Conservation (phyloP, 768 basidiomycete species). For the Boletus vermiculosoides region DNA sequence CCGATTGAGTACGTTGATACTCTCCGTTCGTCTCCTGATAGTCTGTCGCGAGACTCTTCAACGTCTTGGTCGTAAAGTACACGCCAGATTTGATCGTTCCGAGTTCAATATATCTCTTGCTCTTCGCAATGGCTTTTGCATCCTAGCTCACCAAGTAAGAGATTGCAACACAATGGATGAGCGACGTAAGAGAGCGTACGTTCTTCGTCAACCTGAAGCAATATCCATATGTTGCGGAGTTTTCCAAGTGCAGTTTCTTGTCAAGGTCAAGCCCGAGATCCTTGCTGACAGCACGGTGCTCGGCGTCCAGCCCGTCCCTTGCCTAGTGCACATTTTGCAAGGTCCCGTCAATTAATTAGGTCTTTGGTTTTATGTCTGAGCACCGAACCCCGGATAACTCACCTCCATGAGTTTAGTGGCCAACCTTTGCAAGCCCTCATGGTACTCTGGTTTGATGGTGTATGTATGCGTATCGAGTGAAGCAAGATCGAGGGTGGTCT, state of each 20-base stretch:
- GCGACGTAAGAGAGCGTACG: conserved; percentile 43
- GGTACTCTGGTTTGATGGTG: conserved; percentile 91
- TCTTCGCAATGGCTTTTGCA: conserved; percentile 61
- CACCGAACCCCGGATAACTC: conserved; percentile 1
- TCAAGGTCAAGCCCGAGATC: conserved; percentile 82
- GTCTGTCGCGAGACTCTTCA: conserved; percentile 72
- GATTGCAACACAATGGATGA: not conserved
- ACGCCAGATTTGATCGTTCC: conserved; percentile 83
- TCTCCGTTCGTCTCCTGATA: conserved; percentile 62
- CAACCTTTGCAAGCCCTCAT: conserved; percentile 67
- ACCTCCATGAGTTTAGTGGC: conserved; percentile 65
- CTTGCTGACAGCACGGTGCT: conserved; percentile 66
- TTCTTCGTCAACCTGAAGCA: conserved; percentile 91
- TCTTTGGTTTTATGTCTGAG: not conserved
- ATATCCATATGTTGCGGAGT: conserved; percentile 85
- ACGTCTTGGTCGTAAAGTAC: conserved; percentile 78
- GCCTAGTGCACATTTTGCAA: conserved; percentile 34
- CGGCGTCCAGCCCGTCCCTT: conserved; percentile 78
- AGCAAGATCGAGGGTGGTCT: conserved; percentile 89
- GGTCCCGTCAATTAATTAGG: not conserved
- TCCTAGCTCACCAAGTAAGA: conserved; percentile 52
- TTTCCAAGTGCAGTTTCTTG: conserved; percentile 95
- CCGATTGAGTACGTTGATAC: conserved; percentile 75
- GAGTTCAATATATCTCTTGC: conserved; percentile 77
- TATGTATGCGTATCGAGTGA: conserved; percentile 84